Percentiles rank a stretch among this genome's conserved stretches.
Conservation (phyloP, 805 yeast species). For the Debaryomyces maramus region DNA sequence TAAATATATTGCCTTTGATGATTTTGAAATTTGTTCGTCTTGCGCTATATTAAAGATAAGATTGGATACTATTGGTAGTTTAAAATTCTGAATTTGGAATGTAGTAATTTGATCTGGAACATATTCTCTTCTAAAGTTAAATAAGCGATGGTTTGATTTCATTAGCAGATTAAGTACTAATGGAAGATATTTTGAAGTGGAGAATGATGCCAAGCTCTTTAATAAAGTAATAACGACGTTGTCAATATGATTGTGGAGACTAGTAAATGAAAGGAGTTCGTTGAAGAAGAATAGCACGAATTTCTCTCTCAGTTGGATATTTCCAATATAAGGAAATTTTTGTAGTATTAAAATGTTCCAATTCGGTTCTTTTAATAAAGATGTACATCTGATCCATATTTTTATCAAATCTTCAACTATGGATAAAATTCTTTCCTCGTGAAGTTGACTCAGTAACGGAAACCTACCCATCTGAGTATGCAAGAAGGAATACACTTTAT, state of each 20-base stretch:
- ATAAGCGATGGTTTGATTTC: constrained; percentile 15
- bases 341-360: constrained; percentile 42
- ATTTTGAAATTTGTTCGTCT: constrained; percentile 7
- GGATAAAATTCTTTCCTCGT: constrained; percentile 20
- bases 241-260: constrained; percentile 21
- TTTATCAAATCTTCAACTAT: constrained; percentile 28
- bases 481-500: constrained; percentile 9
- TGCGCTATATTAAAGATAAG: constrained; percentile 20
- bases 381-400: constrained; percentile 29
- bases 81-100: constrained; percentile 19
- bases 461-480: constrained; percentile 36
- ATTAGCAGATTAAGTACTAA: constrained; percentile 20
- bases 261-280: constrained; percentile 23
- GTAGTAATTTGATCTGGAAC: constrained; percentile 18
- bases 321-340: constrained; percentile 41
- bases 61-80: constrained; percentile 18
- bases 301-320: constrained; percentile 34
- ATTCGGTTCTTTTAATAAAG: constrained; percentile 17
- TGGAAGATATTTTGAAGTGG: constrained; percentile 26
- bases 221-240: constrained; percentile 22
- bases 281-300: constrained; percentile 29
- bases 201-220: constrained; percentile 23
- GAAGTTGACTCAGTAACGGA: constrained; percentile 24
- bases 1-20: constrained; percentile 16
- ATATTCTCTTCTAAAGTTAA: constrained; percentile 16